These are phyloP conservation scores for Exophiala dermatitidis DNA, from an alignment of 2,329 filamentous ascomycete genomes.

Conservation along the genomic window DNA sequence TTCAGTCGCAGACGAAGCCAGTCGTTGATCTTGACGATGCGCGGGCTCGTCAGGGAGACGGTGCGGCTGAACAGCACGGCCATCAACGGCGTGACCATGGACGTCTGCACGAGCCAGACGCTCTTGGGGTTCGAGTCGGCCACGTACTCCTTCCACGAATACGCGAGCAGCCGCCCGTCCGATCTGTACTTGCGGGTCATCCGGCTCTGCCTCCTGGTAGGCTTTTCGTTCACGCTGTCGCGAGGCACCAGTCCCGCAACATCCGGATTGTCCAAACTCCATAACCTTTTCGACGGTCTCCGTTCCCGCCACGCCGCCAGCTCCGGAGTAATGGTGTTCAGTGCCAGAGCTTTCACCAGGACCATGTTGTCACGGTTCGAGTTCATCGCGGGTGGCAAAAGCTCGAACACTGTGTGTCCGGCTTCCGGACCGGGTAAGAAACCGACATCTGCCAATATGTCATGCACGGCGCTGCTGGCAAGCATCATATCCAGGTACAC, in stretches of 20 bases:
- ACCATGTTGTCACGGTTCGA: conserved; percentile 14
- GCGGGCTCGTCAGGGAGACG: conserved; percentile 1
- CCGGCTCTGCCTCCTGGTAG: background rate
- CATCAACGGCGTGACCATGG: conserved; percentile 21
- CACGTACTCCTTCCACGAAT: conserved; percentile 8
- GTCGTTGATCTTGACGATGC: conserved; percentile 16
- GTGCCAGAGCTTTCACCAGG: conserved; percentile 17
- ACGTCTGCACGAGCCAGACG: conserved; percentile 19
- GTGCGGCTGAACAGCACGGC: conserved; percentile 17
- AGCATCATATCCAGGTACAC: conserved; percentile 20
- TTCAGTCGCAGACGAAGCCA: conserved; percentile 12
- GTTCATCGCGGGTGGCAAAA: conserved; percentile 11
- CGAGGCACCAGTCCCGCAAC: conserved; percentile 5
- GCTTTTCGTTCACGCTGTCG: conserved; percentile 8
- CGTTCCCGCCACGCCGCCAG: conserved; percentile 16
- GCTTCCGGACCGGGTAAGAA: conserved; percentile 2
- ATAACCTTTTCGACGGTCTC: background rate
- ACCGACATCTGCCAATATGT: conserved; percentile 5
- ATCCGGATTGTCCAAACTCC: background rate
- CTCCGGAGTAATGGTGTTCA: conserved; percentile 16
- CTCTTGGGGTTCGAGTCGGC: conserved; percentile 1
- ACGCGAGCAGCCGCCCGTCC: conserved; percentile 18
- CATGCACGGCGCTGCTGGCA: conserved; percentile 7
- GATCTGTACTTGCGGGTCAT: conserved; percentile 7
- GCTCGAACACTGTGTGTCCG: conserved; percentile 10